A percentile compares a stretch with the other conserved stretches of the same genome.
These are phyloP conservation scores for Salvia splendens DNA, from an alignment of 257 asterid genomes.

Conservation along the genomic window DNA sequence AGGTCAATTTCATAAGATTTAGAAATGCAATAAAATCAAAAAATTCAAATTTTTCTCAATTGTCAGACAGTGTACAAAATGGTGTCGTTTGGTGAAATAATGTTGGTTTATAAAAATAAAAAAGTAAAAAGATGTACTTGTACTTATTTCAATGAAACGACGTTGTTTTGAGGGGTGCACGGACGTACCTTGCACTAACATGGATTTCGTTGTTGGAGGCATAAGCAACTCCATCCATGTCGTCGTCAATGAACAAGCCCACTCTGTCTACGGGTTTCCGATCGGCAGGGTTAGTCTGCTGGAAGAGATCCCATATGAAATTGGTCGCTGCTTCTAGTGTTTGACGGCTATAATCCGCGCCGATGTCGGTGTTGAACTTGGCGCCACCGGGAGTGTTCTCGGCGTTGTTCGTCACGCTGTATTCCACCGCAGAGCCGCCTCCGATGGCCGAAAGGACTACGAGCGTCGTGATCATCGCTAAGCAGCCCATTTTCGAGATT, in stretches of 20 bases:
- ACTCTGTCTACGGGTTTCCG: constrained; percentile 40
- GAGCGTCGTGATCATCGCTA: constrained; percentile 10
- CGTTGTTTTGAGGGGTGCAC: too few species aligned
- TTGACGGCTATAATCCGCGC: constrained; percentile 32
- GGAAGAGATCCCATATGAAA: constrained; percentile 50
- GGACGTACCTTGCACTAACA: constrained; percentile 35
- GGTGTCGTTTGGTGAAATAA: too few species aligned
- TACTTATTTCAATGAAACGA: too few species aligned
- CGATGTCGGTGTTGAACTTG: constrained; percentile 49
- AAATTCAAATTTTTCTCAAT: too few species aligned
- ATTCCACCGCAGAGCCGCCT: constrained; percentile 42
- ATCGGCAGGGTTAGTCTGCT: constrained; percentile 41
- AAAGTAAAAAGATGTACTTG: too few species aligned
- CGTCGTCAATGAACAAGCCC: constrained; percentile 45
- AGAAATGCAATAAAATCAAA: too few species aligned
- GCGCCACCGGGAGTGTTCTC: constrained; percentile 53
- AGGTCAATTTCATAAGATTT: too few species aligned
- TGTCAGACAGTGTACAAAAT: too few species aligned
- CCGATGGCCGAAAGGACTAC: constrained; percentile 27
- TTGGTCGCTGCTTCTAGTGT: constrained; percentile 29
- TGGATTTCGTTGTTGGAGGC: constrained; percentile 45
- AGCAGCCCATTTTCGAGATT: constrained; percentile 23
- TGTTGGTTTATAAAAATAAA: too few species aligned
- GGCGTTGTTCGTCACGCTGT: constrained; percentile 49
- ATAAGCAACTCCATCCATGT: constrained; percentile 57